phyloP scores from a whole-genome alignment of 495 filamentous ascomycete species.

The Aspergillus panamensis region DNA sequence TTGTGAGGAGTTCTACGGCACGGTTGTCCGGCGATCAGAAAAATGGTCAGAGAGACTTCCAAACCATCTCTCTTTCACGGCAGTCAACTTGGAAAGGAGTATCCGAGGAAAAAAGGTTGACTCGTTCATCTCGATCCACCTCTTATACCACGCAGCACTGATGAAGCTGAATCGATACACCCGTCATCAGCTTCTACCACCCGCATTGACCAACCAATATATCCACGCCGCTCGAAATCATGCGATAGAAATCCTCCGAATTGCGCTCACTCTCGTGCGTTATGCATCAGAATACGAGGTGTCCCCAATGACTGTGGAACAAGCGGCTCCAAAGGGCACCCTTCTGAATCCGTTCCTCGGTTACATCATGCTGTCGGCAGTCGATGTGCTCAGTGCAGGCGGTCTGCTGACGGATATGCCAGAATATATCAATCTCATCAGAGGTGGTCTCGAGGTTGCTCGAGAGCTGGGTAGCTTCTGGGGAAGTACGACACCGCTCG shows the following conservation, averaged over 20 bases:
- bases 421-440: conserved; percentile 45
- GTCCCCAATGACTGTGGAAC: conserved; percentile 21
- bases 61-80: conserved; percentile 44
- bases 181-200: conserved; percentile 35
- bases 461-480: conserved; percentile 35
- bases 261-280: conserved; percentile 29
- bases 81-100: conserved; percentile 48
- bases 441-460: conserved; percentile 39
- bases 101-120: conserved; percentile 46
- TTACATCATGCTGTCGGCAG: conserved; percentile 43
- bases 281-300: conserved; percentile 24
- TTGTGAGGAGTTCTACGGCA: conserved; percentile 50
- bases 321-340: conserved; percentile 9
- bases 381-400: conserved; percentile 46
- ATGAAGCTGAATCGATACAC: conserved; percentile 62
- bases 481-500: conserved; percentile 31
- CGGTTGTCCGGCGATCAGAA: conserved; percentile 47
- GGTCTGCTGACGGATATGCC: conserved; percentile 32
- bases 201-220: conserved; percentile 32
- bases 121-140: conserved; percentile 56
- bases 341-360: conserved; percentile 44
- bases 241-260: conserved; percentile 40
- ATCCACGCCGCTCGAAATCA: conserved; percentile 41
- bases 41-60: conserved; percentile 47
- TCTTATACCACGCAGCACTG: conserved; percentile 57